phyloP scores from a whole-genome alignment of 2,329 filamentous ascomycete genomes.

The Ophioceras dolichostomum region DNA sequence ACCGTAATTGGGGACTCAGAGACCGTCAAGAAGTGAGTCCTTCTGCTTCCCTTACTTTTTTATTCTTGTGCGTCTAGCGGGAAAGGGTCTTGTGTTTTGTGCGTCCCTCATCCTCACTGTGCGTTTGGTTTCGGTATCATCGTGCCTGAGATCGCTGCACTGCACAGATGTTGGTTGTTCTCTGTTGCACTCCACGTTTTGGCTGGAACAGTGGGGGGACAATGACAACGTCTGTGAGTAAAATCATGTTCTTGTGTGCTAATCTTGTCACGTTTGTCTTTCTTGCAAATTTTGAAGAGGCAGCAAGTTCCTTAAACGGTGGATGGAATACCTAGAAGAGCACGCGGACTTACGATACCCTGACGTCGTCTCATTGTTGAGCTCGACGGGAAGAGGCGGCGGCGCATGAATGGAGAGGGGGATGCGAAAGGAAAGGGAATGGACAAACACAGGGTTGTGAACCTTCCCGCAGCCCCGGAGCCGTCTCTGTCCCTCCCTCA shows the following conservation, averaged over 20 bases:
- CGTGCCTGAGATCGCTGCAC: neutral
- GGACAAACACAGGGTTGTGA: too few relatives aligned
- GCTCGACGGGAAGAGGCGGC: too few relatives aligned
- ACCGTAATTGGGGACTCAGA: constrained; percentile 91
- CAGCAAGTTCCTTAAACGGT: constrained; percentile 71
- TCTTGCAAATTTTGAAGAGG: constrained; percentile 42
- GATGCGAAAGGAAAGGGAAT: too few relatives aligned
- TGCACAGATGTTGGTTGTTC: neutral
- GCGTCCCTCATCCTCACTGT: too few relatives aligned
- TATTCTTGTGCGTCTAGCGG: neutral
- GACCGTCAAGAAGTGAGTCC: constrained; percentile 62
- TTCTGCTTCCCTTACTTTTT: constrained; percentile 3
- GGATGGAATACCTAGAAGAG: constrained; percentile 88
- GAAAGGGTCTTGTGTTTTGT: too few relatives aligned
- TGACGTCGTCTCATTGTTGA: constrained; percentile 43
- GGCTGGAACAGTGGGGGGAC: too few relatives aligned
- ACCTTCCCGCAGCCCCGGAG: too few relatives aligned
- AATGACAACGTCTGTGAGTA: too few relatives aligned
- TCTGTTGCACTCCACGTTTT: constrained; percentile 1
- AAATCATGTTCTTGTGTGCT: too few relatives aligned
- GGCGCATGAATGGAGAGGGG: too few relatives aligned
- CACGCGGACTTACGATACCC: constrained; percentile 85
- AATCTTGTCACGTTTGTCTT: constrained; percentile 4
- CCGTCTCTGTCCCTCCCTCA: too few relatives aligned
- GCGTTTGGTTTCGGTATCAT: neutral